Conservation (phyloP, 2,329 filamentous ascomycete genomes). For the Ceratocystis papillata region DNA sequence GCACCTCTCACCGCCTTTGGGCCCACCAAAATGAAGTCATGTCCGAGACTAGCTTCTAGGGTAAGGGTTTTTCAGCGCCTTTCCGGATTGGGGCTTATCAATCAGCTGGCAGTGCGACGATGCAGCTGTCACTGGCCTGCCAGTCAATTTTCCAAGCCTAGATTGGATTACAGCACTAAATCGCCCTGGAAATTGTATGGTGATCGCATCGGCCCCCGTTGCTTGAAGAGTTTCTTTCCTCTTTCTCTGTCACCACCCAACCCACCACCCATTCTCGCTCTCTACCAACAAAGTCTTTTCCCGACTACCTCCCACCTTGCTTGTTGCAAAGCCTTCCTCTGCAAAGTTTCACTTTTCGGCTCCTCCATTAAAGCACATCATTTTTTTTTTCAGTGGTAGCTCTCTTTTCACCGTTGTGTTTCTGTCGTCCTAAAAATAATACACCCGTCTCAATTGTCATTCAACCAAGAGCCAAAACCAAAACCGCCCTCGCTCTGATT, state of each 20-base stretch:
- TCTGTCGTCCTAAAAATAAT: conserved; percentile 2
- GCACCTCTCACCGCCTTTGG: conserved; percentile 24
- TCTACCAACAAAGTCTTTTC: conserved; percentile 14
- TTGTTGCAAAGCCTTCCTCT: neutral
- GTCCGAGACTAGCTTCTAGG: conserved; percentile 9
- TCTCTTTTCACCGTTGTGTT: neutral
- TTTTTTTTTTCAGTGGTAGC: conserved; percentile 4
- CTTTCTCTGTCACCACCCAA: conserved; percentile 6
- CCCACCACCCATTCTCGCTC: neutral
- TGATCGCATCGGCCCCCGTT: conserved; percentile 24
- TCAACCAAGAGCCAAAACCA: neutral
- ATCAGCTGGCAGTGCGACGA: conserved; percentile 1
- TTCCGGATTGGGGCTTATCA: conserved; percentile 6
- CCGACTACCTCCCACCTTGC: neutral
- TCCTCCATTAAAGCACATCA: neutral
- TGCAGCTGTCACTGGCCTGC: neutral
- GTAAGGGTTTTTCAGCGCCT: neutral
- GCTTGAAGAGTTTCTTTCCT: conserved; percentile 20
- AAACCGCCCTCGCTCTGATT: neutral
- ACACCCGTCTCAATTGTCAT: conserved; percentile 1
- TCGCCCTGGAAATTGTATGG: conserved; percentile 22
- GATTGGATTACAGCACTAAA: conserved; percentile 13
- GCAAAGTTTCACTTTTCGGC: neutral
- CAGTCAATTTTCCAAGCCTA: conserved; percentile 7
- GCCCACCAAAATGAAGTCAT: conserved; percentile 15